Evolutionary conservation across 371 early-diverging fungal genomes (phyloP).

Genomic region (Mycotypha africana): DNA sequence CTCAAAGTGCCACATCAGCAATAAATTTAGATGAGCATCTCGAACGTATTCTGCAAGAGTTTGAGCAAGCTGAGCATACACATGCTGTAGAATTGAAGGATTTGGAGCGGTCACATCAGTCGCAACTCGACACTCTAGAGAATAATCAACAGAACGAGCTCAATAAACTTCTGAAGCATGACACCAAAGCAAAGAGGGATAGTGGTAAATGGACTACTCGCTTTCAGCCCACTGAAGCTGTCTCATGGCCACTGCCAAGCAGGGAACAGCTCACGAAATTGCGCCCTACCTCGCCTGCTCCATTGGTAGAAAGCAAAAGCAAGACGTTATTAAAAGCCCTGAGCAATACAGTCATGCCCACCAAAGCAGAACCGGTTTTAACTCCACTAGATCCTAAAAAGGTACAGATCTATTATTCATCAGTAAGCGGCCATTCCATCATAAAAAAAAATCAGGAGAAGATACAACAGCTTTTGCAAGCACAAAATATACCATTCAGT

Average conservation of each 20-base stretch:
- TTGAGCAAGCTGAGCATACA: slow-evolving; percentile 45
- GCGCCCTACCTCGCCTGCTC: slow-evolving; percentile 14
- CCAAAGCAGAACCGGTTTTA: slow-evolving; percentile 25
- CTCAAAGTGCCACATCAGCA: slow-evolving; percentile 10
- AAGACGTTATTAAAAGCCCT: slow-evolving; percentile 19
- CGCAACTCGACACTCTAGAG: slow-evolving; percentile 25
- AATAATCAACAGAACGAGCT: slow-evolving; percentile 32
- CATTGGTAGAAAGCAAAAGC: slow-evolving; percentile 21
- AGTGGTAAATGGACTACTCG: slow-evolving; percentile 29
- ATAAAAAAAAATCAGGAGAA: slow-evolving; percentile 41
- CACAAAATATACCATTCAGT: slow-evolving; percentile 26
- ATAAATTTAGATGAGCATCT: slow-evolving; percentile 69
- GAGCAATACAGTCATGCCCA: slow-evolving; percentile 16
- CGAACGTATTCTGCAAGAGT: slow-evolving; percentile 74
- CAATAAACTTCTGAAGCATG: slow-evolving; percentile 20
- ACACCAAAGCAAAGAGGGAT: slow-evolving; percentile 16
- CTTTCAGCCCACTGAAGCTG: slow-evolving; percentile 36
- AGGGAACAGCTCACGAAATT: slow-evolving; percentile 5
- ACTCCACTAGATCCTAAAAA: slow-evolving; percentile 35
- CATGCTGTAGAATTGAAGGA: slow-evolving; percentile 31
- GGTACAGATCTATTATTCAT: slow-evolving; percentile 39
- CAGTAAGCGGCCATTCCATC: slow-evolving; percentile 36
- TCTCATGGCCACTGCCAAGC: slow-evolving; percentile 36
- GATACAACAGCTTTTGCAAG: slow-evolving; percentile 27
- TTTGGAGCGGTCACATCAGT: slow-evolving; percentile 36